phyloP scores from a whole-genome alignment of 2,329 filamentous ascomycete genomes.

The Rhexocercosporidium sp. region DNA sequence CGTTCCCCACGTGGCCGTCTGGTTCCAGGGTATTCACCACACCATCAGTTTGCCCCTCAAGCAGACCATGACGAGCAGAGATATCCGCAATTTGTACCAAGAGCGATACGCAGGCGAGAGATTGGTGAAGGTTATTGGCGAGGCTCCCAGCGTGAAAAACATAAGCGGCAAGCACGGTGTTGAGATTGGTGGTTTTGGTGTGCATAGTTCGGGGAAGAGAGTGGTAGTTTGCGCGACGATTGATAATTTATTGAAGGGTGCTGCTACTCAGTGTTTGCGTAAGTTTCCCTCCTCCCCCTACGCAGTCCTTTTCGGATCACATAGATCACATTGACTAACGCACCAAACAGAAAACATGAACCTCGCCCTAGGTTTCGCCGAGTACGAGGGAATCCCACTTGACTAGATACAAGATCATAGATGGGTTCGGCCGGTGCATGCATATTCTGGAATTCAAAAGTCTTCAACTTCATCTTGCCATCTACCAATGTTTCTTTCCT shows the following conservation, averaged over 20 bases:
- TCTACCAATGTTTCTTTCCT: neutral
- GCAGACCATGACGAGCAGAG: constrained; percentile 84
- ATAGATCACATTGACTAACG: constrained; percentile 23
- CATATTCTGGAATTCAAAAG: constrained; percentile 5
- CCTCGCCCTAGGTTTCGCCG: constrained; percentile 82
- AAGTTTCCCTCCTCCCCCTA: constrained; percentile 50
- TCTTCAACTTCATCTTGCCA: constrained; percentile 1
- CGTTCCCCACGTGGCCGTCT: constrained; percentile 91
- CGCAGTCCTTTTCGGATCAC: neutral
- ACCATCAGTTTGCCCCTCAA: constrained; percentile 89
- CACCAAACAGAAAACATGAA: constrained; percentile 81
- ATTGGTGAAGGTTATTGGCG: constrained; percentile 89
- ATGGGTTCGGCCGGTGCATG: constrained; percentile 1
- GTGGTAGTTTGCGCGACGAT: constrained; percentile 95
- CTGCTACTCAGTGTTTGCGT: constrained; percentile 91
- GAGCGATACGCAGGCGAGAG: constrained; percentile 96
- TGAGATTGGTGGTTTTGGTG: constrained; percentile 95
- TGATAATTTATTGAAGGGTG: constrained; percentile 92
- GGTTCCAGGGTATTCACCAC: constrained; percentile 95
- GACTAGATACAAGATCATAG: constrained; percentile 33
- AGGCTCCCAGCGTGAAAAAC: constrained; percentile 82
- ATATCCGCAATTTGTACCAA: constrained; percentile 94
- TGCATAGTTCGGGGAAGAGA: constrained; percentile 85
- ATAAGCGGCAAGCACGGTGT: constrained; percentile 87
- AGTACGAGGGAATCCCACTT: constrained; percentile 83